phyloP scores from a whole-genome alignment of 306 rosid genomes.

The Sechiopsis laciniata region DNA sequence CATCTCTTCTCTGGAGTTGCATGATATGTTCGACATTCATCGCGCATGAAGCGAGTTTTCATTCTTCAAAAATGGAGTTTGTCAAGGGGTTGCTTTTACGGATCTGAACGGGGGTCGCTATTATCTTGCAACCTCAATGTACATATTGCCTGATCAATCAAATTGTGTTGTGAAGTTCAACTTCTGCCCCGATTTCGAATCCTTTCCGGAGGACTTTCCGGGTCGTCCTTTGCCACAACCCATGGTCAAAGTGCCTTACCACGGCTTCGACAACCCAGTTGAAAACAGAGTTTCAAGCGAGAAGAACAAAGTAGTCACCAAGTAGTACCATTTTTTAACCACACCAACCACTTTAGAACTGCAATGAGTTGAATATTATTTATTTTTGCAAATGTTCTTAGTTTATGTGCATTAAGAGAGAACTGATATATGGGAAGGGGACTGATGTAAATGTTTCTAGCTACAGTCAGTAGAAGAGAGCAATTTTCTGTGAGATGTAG shows the following conservation, averaged over 20 bases:
- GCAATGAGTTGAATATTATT: too few relatives aligned
- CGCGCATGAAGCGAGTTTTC: constrained; percentile 88
- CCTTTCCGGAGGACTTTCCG: constrained; percentile 55
- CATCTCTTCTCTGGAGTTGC: neutral
- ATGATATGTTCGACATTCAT: neutral
- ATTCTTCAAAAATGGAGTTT: constrained; percentile 79
- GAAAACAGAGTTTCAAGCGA: constrained; percentile 62
- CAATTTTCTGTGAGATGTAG: neutral
- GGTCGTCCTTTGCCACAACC: constrained; percentile 66
- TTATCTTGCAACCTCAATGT: constrained; percentile 96
- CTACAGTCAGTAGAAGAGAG: constrained; percentile 12
- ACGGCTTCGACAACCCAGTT: constrained; percentile 56
- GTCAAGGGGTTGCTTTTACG: constrained; percentile 85
- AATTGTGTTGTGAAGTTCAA: constrained; percentile 89
- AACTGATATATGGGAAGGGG: too few relatives aligned
- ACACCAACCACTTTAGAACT: too few relatives aligned
- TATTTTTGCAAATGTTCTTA: too few relatives aligned
- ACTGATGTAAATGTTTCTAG: constrained; percentile 9
- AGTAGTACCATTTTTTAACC: constrained; percentile 9
- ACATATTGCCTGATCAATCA: constrained; percentile 78
- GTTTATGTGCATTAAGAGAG: constrained; percentile 11
- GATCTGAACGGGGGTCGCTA: constrained; percentile 87
- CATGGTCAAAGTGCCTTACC: constrained; percentile 82
- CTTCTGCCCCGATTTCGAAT: constrained; percentile 84
- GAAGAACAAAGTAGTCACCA: constrained; percentile 36